phyloP scores from a whole-genome alignment of 768 basidiomycete genomes.

The Ephemerocybe angulata region DNA sequence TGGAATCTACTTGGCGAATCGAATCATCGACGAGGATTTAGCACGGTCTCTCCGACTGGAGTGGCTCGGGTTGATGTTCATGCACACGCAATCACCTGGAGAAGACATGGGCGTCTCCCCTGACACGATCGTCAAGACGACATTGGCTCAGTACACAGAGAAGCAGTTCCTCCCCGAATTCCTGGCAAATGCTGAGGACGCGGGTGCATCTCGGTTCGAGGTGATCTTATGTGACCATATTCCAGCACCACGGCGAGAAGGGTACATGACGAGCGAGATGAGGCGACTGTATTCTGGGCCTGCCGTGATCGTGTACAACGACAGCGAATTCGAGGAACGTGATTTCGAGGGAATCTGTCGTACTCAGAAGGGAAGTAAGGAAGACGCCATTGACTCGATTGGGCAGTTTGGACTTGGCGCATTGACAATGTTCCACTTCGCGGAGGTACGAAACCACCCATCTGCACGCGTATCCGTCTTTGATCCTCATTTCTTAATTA shows the following conservation, averaged over 20 bases:
- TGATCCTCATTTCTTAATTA: constrained; percentile 11
- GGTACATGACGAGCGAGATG: constrained; percentile 36
- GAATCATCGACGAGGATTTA: constrained; percentile 27
- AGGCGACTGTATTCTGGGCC: constrained; percentile 30
- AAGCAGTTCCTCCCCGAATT: constrained; percentile 47
- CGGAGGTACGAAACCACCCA: constrained; percentile 36
- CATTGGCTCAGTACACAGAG: constrained; percentile 38
- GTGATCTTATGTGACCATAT: constrained; percentile 35
- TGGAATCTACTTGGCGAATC: constrained; percentile 26
- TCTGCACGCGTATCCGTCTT: background rate
- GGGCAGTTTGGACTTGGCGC: constrained; percentile 53
- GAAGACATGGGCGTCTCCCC: constrained; percentile 43
- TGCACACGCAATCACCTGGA: constrained; percentile 25
- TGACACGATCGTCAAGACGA: constrained; percentile 39
- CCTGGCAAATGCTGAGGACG: constrained; percentile 52
- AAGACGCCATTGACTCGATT: constrained; percentile 33
- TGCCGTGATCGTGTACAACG: constrained; percentile 44
- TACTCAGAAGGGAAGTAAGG: constrained; percentile 45
- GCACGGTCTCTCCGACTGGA: constrained; percentile 27
- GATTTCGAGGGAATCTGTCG: constrained; percentile 47
- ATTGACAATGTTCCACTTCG: constrained; percentile 50
- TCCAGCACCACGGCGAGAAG: background rate
- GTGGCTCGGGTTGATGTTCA: constrained; percentile 31
- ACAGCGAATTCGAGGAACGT: constrained; percentile 33
- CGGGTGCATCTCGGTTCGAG: constrained; percentile 38